phyloP scores from a whole-genome alignment of 1,284 basidiomycete species.

The Ganoderma meredithae region DNA sequence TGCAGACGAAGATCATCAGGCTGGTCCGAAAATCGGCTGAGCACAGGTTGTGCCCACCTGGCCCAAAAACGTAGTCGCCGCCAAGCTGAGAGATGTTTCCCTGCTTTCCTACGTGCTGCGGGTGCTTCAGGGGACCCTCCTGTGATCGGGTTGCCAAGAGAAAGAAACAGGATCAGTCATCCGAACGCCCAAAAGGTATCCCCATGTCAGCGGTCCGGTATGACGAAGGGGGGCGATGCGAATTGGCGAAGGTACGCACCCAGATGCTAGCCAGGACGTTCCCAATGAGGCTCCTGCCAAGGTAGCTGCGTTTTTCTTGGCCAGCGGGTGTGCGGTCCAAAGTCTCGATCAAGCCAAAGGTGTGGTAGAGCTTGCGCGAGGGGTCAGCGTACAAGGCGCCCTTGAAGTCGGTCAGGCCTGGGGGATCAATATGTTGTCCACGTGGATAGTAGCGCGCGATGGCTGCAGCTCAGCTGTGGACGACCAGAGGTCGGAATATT shows the following conservation, averaged over 20 bases:
- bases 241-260: conserved; percentile 43
- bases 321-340: conserved; percentile 53
- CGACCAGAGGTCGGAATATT: not conserved
- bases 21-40: not conserved
- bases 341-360: conserved; percentile 59
- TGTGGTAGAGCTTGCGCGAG: conserved; percentile 56
- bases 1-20: not conserved
- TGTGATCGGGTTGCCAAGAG: conserved; percentile 24
- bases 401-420: conserved; percentile 48
- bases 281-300: conserved; percentile 43
- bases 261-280: conserved; percentile 53
- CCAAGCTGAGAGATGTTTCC: conserved; percentile 66
- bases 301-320: conserved; percentile 55
- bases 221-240: not conserved
- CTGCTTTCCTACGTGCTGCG: conserved; percentile 59
- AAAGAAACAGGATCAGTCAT: not conserved
- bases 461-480: not conserved
- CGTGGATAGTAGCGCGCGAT: not conserved
- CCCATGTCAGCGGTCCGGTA: not conserved
- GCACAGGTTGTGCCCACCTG: conserved; percentile 45
- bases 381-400: conserved; percentile 68
- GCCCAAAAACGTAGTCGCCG: conserved; percentile 68
- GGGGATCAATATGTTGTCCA: conserved; percentile 45
- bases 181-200: not conserved
- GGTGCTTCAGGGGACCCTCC: conserved; percentile 55